Evolutionary conservation across 768 basidiomycete genomes (phyloP), one percentile per base, ranked within the genome.

Genomic region (Piloderma croceum): DNA sequence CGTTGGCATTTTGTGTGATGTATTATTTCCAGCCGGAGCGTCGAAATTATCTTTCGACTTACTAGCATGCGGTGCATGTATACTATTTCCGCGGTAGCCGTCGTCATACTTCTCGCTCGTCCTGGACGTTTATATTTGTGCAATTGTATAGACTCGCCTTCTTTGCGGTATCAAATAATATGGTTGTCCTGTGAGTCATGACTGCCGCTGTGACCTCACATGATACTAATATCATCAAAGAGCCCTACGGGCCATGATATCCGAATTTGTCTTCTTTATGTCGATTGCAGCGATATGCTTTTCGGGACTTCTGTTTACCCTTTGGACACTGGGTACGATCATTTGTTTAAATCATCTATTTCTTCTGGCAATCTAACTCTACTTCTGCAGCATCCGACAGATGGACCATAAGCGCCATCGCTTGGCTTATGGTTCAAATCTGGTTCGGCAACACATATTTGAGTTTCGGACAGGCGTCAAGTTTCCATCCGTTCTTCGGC

Each of bases 381-480:
- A 29, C 36, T 42, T 20, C 24, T 25, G 34, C 18, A 64, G 62
- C 50, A 34, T 54, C 58, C 33, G 48, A 44, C 25, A 44, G 22
- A 24, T 60, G 60, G 60, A 39, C 39, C 37, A 29, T 59, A n/a
- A 75, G 69, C 46, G 60, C 69, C 10, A 89, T 89, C 36, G 75
- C 82, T 0, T 91, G 88, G 88, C 61, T 90, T 7, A 82, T 90
- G 81, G 73, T 85, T 3, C 82, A 89, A 43, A 87, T 90, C 22
- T 90, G 88, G 86, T 88, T 90, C 45, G 86, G 87, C 0, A 85
- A 83, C 50, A 81, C 77, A 3, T 83, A 71, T 51, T 62, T 88
- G 21, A 73, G 68, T 46, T 81, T 80, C 48, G 62, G 50, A 6
- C 66, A 78, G 50, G 76, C 78, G 1, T 59, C 71, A 32, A 77